Base-by-base conservation (phyloP, 2,329 filamentous ascomycete genomes). In the Xylaria sp. region DNA sequence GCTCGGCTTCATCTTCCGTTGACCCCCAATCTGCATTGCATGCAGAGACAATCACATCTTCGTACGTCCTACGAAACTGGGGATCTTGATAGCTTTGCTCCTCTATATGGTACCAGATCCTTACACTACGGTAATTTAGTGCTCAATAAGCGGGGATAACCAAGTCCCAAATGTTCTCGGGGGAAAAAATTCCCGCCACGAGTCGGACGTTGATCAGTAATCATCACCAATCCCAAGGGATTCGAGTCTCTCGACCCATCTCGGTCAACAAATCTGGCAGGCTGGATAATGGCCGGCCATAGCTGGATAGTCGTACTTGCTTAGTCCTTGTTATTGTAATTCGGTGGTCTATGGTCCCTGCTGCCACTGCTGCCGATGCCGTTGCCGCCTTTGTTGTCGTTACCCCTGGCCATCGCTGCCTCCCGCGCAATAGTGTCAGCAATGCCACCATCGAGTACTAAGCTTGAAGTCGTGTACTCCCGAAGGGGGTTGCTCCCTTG, bases 381-480 rank as follows among this genome's bases (percentile, higher is more conserved):
- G 33, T 40, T 28, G 20, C 40, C 53, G 40, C 26, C 26, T 48
- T 33, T 51, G n/a, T 56, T 61, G 11, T 11, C 46, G 15, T 59
- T 62, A 11, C 15, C 57, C n/a, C 58, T 69, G 57, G 58, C 44
- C 38, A 59, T 36, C 11, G 48, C 42, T 26, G 64, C 66, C 49
- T 67, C 61, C 28, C 69, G 69, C 13, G 69, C 67, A 46, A 63
- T 59, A 7, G 57, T 67, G 38, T 72, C 70, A 9, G 68, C 65
- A 51, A 58, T 54, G 31, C 70, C 70, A 26, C 65, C 65, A 13
- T 68, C 68, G 31, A 70, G 68, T 20, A 72, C 68, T 10, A 72
- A 42, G 38, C 59, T 70, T 53, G 70, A 72, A 33, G 38, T 65
- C 1, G 70, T 72, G 42, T 72, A 72, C 44, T 71, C 69, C 40